phyloP scores from a whole-genome alignment of 2,329 filamentous ascomycete species.

The Gliomastix tumulicola region DNA sequence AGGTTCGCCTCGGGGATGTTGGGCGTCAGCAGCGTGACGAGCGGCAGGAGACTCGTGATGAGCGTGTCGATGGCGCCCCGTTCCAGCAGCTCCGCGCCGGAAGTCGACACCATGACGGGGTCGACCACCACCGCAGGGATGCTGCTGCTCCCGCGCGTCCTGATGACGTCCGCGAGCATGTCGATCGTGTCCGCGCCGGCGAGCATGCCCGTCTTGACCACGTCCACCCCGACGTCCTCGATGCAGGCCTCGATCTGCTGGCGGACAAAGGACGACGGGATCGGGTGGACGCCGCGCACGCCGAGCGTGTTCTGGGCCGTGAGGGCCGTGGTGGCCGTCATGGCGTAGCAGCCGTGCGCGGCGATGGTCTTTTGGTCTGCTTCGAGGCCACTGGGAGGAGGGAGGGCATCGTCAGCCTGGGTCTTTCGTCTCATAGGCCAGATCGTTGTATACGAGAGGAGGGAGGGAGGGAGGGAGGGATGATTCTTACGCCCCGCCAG shows the following conservation, averaged over 20 bases:
- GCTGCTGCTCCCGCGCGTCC: slow-evolving; percentile 19
- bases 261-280: slow-evolving; percentile 70
- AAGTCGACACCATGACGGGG: slow-evolving; percentile 81
- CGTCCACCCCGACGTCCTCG: slow-evolving; percentile 79
- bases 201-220: slow-evolving; percentile 70
- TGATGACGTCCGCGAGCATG: slow-evolving; percentile 21
- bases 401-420: neutral
- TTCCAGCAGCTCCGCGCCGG: slow-evolving; percentile 64
- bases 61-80: slow-evolving; percentile 56
- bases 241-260: slow-evolving; percentile 83
- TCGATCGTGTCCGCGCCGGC: slow-evolving; percentile 27
- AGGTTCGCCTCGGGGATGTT: slow-evolving; percentile 70
- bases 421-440: too few relatives aligned
- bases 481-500: slow-evolving; percentile 66
- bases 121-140: slow-evolving; percentile 26
- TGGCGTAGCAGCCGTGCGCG: slow-evolving; percentile 88
- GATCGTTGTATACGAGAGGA: too few relatives aligned
- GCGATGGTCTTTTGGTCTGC: slow-evolving; percentile 94
- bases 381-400: slow-evolving; percentile 88
- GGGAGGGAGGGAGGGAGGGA: neutral
- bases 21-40: slow-evolving; percentile 65
- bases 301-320: slow-evolving; percentile 94
- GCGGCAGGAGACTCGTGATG: slow-evolving; percentile 52
- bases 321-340: slow-evolving; percentile 90
- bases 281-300: slow-evolving; percentile 72